phyloP scores from a whole-genome alignment of 371 early-diverging fungal genomes.

The Mucor lusitanicus region DNA sequence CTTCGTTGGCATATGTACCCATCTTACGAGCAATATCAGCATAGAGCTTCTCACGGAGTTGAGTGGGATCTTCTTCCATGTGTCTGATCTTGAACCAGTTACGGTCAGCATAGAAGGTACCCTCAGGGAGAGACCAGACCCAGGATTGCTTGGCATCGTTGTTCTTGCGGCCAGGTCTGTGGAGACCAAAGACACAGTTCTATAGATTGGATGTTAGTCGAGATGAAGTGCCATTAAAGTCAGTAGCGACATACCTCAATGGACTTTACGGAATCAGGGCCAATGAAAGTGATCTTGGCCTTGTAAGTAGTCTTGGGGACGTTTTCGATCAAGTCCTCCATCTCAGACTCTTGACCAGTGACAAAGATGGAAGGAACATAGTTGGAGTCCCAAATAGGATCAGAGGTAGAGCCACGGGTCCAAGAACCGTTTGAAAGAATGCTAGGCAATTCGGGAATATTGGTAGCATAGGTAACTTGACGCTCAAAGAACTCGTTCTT shows the following conservation, averaged over 20 bases:
- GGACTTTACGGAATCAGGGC: constrained; percentile 33
- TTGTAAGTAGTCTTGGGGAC: constrained; percentile 21
- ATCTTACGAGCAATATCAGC: constrained; percentile 52
- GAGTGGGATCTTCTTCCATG: constrained; percentile 61
- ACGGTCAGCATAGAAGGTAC: constrained; percentile 40
- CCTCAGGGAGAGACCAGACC: constrained; percentile 47
- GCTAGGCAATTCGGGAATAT: constrained; percentile 54
- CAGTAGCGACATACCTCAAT: constrained; percentile 12
- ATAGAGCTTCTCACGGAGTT: constrained; percentile 60
- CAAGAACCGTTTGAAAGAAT: constrained; percentile 45
- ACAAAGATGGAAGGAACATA: constrained; percentile 58
- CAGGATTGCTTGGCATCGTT: constrained; percentile 64
- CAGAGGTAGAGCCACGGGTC: constrained; percentile 35
- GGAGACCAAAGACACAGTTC: constrained; percentile 23
- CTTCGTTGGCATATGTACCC: constrained; percentile 53
- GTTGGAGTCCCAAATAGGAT: constrained; percentile 53
- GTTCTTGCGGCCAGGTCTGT: constrained; percentile 35
- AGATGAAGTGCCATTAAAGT: not conserved
- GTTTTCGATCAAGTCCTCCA: constrained; percentile 31
- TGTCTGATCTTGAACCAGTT: constrained; percentile 58
- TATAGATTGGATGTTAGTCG: constrained; percentile 3
- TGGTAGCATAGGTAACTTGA: constrained; percentile 52
- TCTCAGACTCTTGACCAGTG: constrained; percentile 27
- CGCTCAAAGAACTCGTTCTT: constrained; percentile 55
- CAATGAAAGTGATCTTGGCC: constrained; percentile 40